Conservation (phyloP, 2,329 filamentous ascomycete genomes). For the Purpureocillium lavendulum region DNA sequence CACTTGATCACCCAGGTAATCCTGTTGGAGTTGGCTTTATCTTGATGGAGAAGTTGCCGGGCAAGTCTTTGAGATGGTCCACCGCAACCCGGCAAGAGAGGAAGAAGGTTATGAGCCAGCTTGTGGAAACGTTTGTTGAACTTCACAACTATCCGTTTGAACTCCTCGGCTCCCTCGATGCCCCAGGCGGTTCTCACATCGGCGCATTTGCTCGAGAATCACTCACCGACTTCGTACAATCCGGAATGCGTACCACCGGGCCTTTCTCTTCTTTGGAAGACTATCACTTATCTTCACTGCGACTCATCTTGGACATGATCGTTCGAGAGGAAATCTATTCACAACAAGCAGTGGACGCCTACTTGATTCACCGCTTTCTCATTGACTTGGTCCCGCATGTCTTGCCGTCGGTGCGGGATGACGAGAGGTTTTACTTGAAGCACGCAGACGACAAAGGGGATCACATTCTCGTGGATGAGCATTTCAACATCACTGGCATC, state of each 20-base stretch:
- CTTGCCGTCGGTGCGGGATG: constrained; percentile 11
- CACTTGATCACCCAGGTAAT: constrained; percentile 19
- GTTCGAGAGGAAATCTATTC: constrained; percentile 25
- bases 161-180: constrained; percentile 24
- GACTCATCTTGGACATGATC: constrained; percentile 28
- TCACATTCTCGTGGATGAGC: constrained; percentile 35
- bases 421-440: constrained; percentile 32
- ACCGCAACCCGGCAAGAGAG: constrained; percentile 21
- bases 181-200: constrained; percentile 16
- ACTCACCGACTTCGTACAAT: constrained; percentile 22
- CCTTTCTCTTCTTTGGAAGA: constrained; percentile 25
- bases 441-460: constrained; percentile 35
- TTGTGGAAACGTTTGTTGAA: constrained; percentile 30
- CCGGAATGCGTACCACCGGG: constrained; percentile 19
- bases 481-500: constrained; percentile 37
- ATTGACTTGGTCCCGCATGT: constrained; percentile 24
- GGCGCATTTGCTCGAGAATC: constrained; percentile 28
- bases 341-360: constrained; percentile 23
- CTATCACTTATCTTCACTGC: constrained; percentile 24
- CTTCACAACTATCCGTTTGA: constrained; percentile 26
- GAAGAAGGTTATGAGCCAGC: constrained; percentile 24
- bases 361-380: constrained; percentile 32
- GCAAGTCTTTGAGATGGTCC: constrained; percentile 27
- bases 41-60: constrained; percentile 31
- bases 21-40: constrained; percentile 30